Evolutionary conservation across 2,329 filamentous ascomycete genomes (phyloP), one percentile per base, ranked within the genome.

Genomic region (Aspergillus sp.): DNA sequence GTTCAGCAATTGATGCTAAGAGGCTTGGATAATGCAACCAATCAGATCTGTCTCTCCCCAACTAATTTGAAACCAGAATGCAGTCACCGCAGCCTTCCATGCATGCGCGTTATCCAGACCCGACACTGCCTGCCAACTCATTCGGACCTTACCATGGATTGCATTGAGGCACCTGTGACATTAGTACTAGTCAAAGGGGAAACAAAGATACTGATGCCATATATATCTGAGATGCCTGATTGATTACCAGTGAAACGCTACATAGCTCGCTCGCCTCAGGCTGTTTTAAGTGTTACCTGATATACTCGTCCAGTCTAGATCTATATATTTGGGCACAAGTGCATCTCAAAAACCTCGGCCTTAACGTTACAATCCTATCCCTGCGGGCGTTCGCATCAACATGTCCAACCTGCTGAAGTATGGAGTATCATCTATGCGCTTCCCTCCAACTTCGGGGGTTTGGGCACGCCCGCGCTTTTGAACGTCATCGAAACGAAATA

Each of bases 321-420:
- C 44, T 49, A 42, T 32, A 25, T 41, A 49, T 54, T 49, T 27
- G 54, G 53, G 52, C 48, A 55, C 27, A 43, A 52, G 44, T 55
- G 53, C 53, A 46, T 51, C 15, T 35, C 19, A 27, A 30, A 33
- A 30, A 39, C 35, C 39, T 25, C 23, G 33, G 33, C 46, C 37
- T 25, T 46, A 33, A 22, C 33, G 19, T 32, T 38, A 27, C 30
- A 43, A 41, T 17, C 25, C 17, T 37, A 17, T 43, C 20, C 37
- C 41, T 43, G 38, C 38, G 15, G 13, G 23, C 38, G 20, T 17
- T 43, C 42, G 49, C 46, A 45, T 46, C 50, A 47, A 17, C 9
- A 20, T 46, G 15, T 20, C 32, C 30, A 22, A 48, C 22, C 32
- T 37, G 20, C 33, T 38, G 46, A 43, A 35, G 15, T 39, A 17